phyloP scores from a whole-genome alignment of 768 basidiomycete genomes.

The Coprinellus micaceus region DNA sequence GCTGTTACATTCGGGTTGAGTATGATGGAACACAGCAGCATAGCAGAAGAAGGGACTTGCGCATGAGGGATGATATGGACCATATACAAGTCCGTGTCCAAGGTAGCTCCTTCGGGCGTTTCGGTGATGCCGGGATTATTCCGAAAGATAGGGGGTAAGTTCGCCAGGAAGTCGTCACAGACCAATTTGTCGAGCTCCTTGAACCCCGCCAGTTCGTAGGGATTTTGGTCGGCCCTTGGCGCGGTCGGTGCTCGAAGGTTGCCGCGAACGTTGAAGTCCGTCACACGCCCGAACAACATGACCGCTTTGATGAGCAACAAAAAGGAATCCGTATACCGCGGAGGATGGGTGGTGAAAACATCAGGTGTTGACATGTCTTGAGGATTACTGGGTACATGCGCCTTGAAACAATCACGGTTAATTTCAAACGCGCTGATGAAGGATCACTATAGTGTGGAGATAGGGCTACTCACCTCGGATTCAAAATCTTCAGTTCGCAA shows the following conservation, averaged over 20 bases:
- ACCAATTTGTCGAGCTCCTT: slow-evolving; percentile 67
- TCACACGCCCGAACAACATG: slow-evolving; percentile 83
- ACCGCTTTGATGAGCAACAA: slow-evolving; percentile 76
- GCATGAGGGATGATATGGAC: slow-evolving; percentile 84
- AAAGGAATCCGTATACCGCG: slow-evolving; percentile 79
- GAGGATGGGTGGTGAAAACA: slow-evolving; percentile 66
- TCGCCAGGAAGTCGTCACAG: slow-evolving; percentile 62
- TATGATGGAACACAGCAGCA: slow-evolving; percentile 2
- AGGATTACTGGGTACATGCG: slow-evolving; percentile 64
- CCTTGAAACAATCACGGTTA: slow-evolving; percentile 32
- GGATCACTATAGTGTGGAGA: background rate
- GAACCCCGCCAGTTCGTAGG: slow-evolving; percentile 65
- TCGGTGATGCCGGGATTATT: slow-evolving; percentile 62
- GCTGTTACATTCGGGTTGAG: slow-evolving; percentile 34
- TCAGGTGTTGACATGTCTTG: slow-evolving; percentile 64
- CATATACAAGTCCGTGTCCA: slow-evolving; percentile 86
- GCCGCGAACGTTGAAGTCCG: slow-evolving; percentile 78
- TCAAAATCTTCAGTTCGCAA: slow-evolving; percentile 75
- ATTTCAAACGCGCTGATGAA: background rate
- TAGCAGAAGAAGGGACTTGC: slow-evolving; percentile 42
- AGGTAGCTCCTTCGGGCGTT: slow-evolving; percentile 48
- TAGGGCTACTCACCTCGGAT: slow-evolving; percentile 47
- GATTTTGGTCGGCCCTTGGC: slow-evolving; percentile 70
- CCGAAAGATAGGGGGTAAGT: slow-evolving; percentile 64
- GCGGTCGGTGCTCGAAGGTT: slow-evolving; percentile 64